A percentile compares a stretch with the other conserved stretches of the same genome.
phyloP scores from a whole-genome alignment of 176 grass and related monocot species.

The Calamus simplicifolius region DNA sequence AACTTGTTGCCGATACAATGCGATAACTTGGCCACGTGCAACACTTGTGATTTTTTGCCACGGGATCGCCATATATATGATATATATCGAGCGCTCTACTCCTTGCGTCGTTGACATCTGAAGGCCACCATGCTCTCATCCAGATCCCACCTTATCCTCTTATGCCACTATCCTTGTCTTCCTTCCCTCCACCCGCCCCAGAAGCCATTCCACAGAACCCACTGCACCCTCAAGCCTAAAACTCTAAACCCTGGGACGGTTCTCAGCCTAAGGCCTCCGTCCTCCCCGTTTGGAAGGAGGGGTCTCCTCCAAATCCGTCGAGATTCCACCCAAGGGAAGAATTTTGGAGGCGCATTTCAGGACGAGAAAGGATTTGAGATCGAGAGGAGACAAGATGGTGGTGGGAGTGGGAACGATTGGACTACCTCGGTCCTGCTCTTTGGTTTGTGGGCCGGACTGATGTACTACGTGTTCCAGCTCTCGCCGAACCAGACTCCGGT shows the following conservation, averaged over 20 bases:
- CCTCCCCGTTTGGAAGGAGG: background rate
- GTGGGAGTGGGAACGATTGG: conserved; percentile 38
- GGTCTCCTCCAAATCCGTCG: conserved; percentile 2
- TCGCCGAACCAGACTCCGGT: conserved; percentile 84
- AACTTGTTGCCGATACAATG: too few species aligned
- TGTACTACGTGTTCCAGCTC: conserved; percentile 82
- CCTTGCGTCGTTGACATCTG: too few species aligned
- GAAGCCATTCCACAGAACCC: conserved; percentile 2
- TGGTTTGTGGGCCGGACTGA: conserved; percentile 69
- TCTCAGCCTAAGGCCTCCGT: background rate
- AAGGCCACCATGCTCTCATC: conserved; percentile 12
- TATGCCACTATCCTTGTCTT: conserved; percentile 17
- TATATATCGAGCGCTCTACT: too few species aligned
- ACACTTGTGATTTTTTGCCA: too few species aligned
- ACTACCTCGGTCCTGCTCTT: conserved; percentile 60
- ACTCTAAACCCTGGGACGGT: background rate
- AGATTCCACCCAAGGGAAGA: conserved; percentile 18
- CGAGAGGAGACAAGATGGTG: conserved; percentile 7
- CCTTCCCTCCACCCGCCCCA: conserved; percentile 1
- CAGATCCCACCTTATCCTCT: conserved; percentile 19
- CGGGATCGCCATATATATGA: too few species aligned
- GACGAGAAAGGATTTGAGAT: conserved; percentile 11
- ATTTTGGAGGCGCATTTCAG: conserved; percentile 16
- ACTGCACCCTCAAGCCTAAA: background rate
- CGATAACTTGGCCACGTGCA: too few species aligned